Percentiles rank a stretch among this genome's conserved stretches.
Evolutionary conservation across 768 basidiomycete species (phyloP).

Genomic region (Multifurca ochricompacta): DNA sequence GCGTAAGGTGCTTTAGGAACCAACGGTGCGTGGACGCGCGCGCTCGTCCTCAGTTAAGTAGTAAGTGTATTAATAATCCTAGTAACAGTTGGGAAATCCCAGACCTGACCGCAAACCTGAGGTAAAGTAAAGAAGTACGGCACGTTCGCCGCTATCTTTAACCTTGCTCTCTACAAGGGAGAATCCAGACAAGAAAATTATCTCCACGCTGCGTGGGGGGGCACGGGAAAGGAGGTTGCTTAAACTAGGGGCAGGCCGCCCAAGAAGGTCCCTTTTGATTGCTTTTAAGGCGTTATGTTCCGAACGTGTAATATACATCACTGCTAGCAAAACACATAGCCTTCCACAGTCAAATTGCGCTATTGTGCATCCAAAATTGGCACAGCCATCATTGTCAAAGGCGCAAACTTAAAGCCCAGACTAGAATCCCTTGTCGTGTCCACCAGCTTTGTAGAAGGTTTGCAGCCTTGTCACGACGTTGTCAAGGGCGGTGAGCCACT

Average conservation of each 20-base stretch:
- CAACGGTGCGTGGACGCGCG: not conserved
- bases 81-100: not conserved
- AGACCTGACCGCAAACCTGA: slow-evolving; percentile 11
- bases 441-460: slow-evolving; percentile 36
- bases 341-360: not conserved
- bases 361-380: slow-evolving; percentile 7
- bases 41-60: not conserved
- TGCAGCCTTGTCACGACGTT: slow-evolving; percentile 41
- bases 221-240: not conserved
- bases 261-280: not conserved
- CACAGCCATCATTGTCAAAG: slow-evolving; percentile 2
- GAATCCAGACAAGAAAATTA: not conserved
- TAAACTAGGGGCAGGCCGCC: not conserved
- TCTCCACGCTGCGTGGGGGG: not conserved
- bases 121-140: slow-evolving; percentile 17
- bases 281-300: not conserved
- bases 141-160: slow-evolving; percentile 2
- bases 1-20: slow-evolving; percentile 17
- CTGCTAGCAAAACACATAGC: slow-evolving; percentile 6
- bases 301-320: slow-evolving; percentile 4
- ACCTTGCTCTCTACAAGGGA: not conserved
- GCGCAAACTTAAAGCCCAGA: not conserved
- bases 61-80: slow-evolving; percentile 10
- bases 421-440: slow-evolving; percentile 39
- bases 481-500: slow-evolving; percentile 48